phyloP scores from a whole-genome alignment of 2,329 filamentous ascomycete genomes.

The Penicillium sp. region DNA sequence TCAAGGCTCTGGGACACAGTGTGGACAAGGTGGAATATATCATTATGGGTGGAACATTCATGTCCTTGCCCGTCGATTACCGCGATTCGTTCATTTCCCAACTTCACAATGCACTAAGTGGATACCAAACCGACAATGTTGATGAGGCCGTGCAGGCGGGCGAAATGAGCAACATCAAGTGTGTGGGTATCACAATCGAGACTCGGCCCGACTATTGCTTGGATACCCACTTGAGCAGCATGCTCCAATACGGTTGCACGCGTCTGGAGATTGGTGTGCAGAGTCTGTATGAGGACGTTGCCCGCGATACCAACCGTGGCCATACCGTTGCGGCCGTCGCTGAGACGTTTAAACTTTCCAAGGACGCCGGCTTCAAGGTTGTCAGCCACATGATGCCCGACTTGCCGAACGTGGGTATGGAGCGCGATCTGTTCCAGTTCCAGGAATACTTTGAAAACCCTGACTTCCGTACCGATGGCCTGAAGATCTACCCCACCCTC shows the following conservation, averaged over 20 bases:
- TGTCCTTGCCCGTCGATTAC: slow-evolving; percentile 89
- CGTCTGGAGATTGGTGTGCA: slow-evolving; percentile 93
- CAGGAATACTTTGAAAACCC: slow-evolving; percentile 97
- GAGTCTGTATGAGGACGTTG: slow-evolving; percentile 95
- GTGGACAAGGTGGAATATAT: slow-evolving; percentile 99
- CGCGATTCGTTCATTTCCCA: slow-evolving; percentile 92
- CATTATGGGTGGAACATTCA: slow-evolving; percentile 99
- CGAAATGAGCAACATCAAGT: slow-evolving; percentile 96
- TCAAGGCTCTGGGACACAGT: slow-evolving; percentile 91
- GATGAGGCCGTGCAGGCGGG: slow-evolving; percentile 93
- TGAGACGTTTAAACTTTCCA: slow-evolving; percentile 94
- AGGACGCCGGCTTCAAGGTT: slow-evolving; percentile 98
- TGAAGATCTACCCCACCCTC: slow-evolving; percentile 97
- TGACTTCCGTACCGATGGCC: slow-evolving; percentile 89
- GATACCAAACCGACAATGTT: slow-evolving; percentile 90
- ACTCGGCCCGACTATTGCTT: slow-evolving; percentile 96
- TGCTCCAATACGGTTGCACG: slow-evolving; percentile 97
- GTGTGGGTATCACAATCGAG: slow-evolving; percentile 97
- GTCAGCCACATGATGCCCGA: slow-evolving; percentile 99
- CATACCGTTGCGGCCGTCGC: slow-evolving; percentile 95
- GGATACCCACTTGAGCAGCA: slow-evolving; percentile 90
- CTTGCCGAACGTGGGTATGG: slow-evolving; percentile 96
- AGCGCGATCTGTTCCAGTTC: slow-evolving; percentile 95
- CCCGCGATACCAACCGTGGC: slow-evolving; percentile 94
- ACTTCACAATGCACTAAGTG: slow-evolving; percentile 93